phyloP scores from a whole-genome alignment of 129 eudicot genomes.

The Lactuca sativa region DNA sequence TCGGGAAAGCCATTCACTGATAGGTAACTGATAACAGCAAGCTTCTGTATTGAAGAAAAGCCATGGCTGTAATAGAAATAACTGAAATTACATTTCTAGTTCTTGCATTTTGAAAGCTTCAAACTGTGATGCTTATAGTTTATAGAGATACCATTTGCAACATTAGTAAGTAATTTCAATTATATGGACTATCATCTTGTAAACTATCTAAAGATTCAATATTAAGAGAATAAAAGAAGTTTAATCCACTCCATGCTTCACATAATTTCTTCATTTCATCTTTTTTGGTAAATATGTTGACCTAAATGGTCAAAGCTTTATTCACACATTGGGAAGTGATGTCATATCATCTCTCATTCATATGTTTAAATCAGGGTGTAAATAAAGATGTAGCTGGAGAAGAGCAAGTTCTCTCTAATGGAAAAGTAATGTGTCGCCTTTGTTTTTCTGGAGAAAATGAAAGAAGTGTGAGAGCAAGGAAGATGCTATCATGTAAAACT shows the following conservation, averaged over 20 bases:
- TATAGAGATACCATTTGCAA: not conserved
- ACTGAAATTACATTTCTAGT: no score
- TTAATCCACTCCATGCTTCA: not conserved
- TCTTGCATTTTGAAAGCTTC: not conserved
- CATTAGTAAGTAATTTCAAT: conserved; percentile 5
- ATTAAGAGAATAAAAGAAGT: not conserved
- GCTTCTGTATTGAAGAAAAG: conserved; percentile 1
- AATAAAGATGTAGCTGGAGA: conserved; percentile 58
- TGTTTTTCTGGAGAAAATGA: conserved; percentile 86
- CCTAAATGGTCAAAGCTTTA: conserved; percentile 16
- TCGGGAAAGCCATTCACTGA: not conserved
- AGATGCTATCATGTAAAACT: conserved; percentile 80
- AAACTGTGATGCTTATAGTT: conserved; percentile 1
- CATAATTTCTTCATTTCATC: not conserved
- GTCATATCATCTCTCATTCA: not conserved
- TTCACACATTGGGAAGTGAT: not conserved
- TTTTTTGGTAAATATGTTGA: conserved; percentile 9
- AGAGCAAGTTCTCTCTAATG: conserved; percentile 64
- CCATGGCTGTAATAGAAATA: not conserved
- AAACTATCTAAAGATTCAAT: not conserved
- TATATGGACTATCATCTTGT: not conserved
- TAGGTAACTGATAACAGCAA: not conserved
- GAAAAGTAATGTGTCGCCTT: conserved; percentile 82
- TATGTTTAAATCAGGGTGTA: conserved; percentile 43
- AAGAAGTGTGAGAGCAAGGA: conserved; percentile 84